Percentiles rank a stretch among this genome's conserved stretches.
phyloP scores from a whole-genome alignment of 768 basidiomycete genomes.

The Macrolepiota fuliginosa region DNA sequence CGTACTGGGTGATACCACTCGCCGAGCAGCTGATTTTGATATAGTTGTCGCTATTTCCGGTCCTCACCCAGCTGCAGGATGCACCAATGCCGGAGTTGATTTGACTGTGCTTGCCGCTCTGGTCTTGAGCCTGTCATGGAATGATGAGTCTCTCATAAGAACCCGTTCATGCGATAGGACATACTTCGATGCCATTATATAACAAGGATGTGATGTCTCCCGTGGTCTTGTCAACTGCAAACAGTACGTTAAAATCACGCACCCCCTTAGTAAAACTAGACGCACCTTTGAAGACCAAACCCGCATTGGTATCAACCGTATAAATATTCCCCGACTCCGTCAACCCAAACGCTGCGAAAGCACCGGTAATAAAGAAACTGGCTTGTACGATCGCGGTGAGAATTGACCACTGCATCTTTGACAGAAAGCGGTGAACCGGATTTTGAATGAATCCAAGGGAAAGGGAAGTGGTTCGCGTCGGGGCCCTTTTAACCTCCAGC shows the following conservation, averaged over 20 bases:
- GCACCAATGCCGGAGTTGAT: slow-evolving; percentile 32
- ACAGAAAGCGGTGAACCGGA: not conserved
- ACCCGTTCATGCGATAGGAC: not conserved
- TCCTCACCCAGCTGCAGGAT: slow-evolving; percentile 24
- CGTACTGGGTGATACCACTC: slow-evolving; percentile 30
- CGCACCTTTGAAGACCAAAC: slow-evolving; percentile 32
- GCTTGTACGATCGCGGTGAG: not conserved
- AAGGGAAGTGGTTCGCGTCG: no score
- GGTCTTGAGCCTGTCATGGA: slow-evolving; percentile 24
- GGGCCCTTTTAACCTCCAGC: not conserved
- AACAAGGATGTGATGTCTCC: slow-evolving; percentile 35
- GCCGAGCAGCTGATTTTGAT: slow-evolving; percentile 35
- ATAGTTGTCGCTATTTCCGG: slow-evolving; percentile 32
- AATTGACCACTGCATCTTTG: slow-evolving; percentile 4
- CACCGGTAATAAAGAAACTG: slow-evolving; percentile 1
- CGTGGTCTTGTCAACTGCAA: slow-evolving; percentile 26
- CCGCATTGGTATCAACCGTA: slow-evolving; percentile 29
- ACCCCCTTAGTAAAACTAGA: not conserved
- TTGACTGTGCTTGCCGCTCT: slow-evolving; percentile 27
- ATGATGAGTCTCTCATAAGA: not conserved
- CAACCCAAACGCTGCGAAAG: slow-evolving; percentile 23
- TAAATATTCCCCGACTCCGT: slow-evolving; percentile 28
- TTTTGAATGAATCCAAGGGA: not conserved
- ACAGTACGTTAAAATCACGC: not conserved
- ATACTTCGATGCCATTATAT: slow-evolving; percentile 32